These are phyloP conservation scores for Musa troglodytarum DNA, from an alignment of 176 grass and related monocot genomes.

Conservation along the genomic window DNA sequence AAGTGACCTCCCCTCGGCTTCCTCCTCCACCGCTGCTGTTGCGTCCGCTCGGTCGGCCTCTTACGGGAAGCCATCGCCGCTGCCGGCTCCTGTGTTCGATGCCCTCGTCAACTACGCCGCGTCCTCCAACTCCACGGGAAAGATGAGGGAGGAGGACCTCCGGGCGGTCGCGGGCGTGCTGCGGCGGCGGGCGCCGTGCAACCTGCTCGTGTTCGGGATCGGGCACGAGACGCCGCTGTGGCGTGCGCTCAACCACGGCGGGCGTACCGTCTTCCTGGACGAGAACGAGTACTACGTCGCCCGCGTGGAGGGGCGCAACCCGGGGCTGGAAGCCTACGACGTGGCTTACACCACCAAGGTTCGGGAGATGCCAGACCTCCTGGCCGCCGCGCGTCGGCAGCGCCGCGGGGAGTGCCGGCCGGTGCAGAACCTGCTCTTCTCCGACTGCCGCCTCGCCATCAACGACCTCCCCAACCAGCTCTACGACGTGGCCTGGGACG, in stretches of 20 bases:
- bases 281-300: slow-evolving; percentile 22
- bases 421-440: slow-evolving; percentile 86
- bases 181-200: slow-evolving; percentile 2
- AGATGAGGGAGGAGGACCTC: slow-evolving; percentile 18
- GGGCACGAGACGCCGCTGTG: slow-evolving; percentile 22
- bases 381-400: slow-evolving; percentile 25
- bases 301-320: slow-evolving; percentile 7
- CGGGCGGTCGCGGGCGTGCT: slow-evolving; percentile 5
- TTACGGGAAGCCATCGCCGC: not conserved
- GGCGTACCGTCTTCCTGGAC: slow-evolving; percentile 28
- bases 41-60: not conserved
- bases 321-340: slow-evolving; percentile 24
- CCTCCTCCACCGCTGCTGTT: not conserved
- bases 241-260: slow-evolving; percentile 33
- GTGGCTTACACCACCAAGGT: slow-evolving; percentile 18
- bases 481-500: slow-evolving; percentile 80
- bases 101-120: slow-evolving; percentile 21
- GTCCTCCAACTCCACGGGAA: not conserved
- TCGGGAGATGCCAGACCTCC: slow-evolving; percentile 23
- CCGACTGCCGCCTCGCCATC: slow-evolving; percentile 84
- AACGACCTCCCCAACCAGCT: slow-evolving; percentile 93
- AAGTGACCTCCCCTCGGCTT: not conserved
- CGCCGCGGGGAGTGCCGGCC: slow-evolving; percentile 55
- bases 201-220: slow-evolving; percentile 27
- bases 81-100: slow-evolving; percentile 9